Evolutionary conservation across 805 yeast species (phyloP).

Genomic region (Cyberlindnera euphorbiiphila): DNA sequence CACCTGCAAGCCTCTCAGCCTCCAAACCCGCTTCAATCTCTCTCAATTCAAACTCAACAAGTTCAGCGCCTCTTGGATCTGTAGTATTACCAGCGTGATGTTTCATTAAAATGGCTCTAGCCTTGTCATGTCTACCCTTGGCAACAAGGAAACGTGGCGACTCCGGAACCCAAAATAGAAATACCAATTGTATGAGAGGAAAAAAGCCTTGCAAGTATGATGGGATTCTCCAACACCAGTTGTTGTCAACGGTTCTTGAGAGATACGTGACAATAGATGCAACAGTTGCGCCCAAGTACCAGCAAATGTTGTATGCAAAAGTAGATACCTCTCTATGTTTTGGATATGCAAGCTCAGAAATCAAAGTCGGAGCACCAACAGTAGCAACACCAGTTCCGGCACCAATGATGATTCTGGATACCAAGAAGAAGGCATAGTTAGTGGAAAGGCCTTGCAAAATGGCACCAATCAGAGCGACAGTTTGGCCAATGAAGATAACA

Average conservation of each 20-base stretch:
- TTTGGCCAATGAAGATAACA: slow-evolving; percentile 18
- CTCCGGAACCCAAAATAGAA: slow-evolving; percentile 41
- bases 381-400: slow-evolving; percentile 37
- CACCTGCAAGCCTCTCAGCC: slow-evolving; percentile 34
- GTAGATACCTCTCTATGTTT: slow-evolving; percentile 38
- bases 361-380: slow-evolving; percentile 44
- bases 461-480: slow-evolving; percentile 22
- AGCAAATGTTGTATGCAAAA: slow-evolving; percentile 43
- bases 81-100: slow-evolving; percentile 36
- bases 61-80: slow-evolving; percentile 14
- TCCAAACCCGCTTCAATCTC: slow-evolving; percentile 39
- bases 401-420: slow-evolving; percentile 43
- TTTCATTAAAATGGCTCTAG: slow-evolving; percentile 37
- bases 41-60: slow-evolving; percentile 36
- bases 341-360: slow-evolving; percentile 50
- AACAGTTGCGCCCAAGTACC: slow-evolving; percentile 50
- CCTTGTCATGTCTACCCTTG: slow-evolving; percentile 40
- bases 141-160: slow-evolving; percentile 44
- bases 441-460: slow-evolving; percentile 27
- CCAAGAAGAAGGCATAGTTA: slow-evolving; percentile 25
- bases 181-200: slow-evolving; percentile 40
- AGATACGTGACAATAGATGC: slow-evolving; percentile 30
- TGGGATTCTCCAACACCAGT: slow-evolving; percentile 53
- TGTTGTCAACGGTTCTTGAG: slow-evolving; percentile 28
- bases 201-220: slow-evolving; percentile 45